Evolutionary conservation across 176 grass and related monocot species (phyloP), one percentile per base, ranked within the genome.

Genomic region (Aegilops longissima): DNA sequence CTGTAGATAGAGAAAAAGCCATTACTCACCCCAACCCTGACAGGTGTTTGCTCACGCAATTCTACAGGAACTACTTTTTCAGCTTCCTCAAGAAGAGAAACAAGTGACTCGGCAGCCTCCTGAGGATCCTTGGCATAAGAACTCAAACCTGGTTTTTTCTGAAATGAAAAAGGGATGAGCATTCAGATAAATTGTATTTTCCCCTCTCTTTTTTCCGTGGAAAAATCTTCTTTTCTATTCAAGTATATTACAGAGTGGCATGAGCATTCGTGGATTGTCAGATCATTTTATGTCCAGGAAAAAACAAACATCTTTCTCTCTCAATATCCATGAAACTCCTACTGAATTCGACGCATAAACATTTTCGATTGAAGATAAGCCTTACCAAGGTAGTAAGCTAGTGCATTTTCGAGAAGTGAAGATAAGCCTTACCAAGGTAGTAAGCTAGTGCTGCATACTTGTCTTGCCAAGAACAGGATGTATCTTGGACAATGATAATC

Each of bases 141-240:
- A 87, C 97, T 98, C 67, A 98, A 78, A 36, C 97, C 97, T 49
- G 92, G 94, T 81, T 94, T 94, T 92, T 39, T 38, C 97, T 98
- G 91, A 62, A 83, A 35, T 10, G 38, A 84, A 82, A 91, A 72
- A 56, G 72, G 77, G n/a, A 69, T 42, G 34, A 73, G 83, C 38
- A 59, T 79, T 86, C 8, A 90, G 73, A 76, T 24, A 59, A 58
- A 34, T 30, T 80, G 18, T 24, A 69, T 51, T 68, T 76, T 6
- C 3, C 23, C 17, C 6, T 51, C 61, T 73, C 34, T 85, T 80
- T 70, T 59, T 24, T 79, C 17, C 2, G 71, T 61, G 30, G 16
- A 33, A 40, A 78, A 69, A 52, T 80, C 10, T 16, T 45, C 21
- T 10, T 49, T 87, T 49, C 9, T 61, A 74, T 80, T 75, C 13